A percentile compares a stretch with the other conserved stretches of the same genome.
These are phyloP conservation scores for Podospora didyma DNA, from an alignment of 495 filamentous ascomycete genomes.

Conservation along the genomic window DNA sequence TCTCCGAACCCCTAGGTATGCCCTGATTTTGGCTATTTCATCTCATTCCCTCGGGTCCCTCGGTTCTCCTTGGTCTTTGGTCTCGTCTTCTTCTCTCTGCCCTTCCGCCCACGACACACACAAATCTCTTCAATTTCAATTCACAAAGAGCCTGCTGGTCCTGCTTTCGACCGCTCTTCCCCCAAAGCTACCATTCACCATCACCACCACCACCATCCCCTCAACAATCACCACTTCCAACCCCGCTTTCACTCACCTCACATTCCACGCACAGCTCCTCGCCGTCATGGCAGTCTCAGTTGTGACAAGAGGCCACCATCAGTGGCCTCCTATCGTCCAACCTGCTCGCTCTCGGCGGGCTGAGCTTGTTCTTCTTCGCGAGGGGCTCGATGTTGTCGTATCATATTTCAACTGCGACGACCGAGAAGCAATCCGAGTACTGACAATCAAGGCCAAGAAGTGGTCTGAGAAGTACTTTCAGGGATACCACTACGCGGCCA, in stretches of 20 bases:
- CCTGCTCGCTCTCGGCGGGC: background rate
- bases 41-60: background rate
- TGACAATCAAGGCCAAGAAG: conserved; percentile 15
- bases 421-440: conserved; percentile 5
- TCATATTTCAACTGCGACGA: conserved; percentile 24
- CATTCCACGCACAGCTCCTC: background rate
- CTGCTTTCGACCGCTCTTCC: too few relatives aligned
- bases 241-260: background rate
- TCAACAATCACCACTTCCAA: background rate
- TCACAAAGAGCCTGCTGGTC: too few relatives aligned
- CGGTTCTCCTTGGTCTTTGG: background rate
- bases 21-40: background rate
- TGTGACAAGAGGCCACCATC: background rate
- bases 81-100: background rate
- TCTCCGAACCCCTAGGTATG: background rate
- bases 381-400: conserved; percentile 23
- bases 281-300: background rate
- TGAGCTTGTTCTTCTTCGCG: conserved; percentile 12
- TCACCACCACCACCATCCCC: too few relatives aligned
- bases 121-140: too few relatives aligned
- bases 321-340: background rate
- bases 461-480: conserved; percentile 22
- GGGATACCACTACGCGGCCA: conserved; percentile 15
- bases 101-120: too few relatives aligned
- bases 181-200: too few relatives aligned